Evolutionary conservation across 176 grass and related monocot species (phyloP), one percentile per base, ranked within the genome.

Genomic region (Hsuehochloa calcarea): DNA sequence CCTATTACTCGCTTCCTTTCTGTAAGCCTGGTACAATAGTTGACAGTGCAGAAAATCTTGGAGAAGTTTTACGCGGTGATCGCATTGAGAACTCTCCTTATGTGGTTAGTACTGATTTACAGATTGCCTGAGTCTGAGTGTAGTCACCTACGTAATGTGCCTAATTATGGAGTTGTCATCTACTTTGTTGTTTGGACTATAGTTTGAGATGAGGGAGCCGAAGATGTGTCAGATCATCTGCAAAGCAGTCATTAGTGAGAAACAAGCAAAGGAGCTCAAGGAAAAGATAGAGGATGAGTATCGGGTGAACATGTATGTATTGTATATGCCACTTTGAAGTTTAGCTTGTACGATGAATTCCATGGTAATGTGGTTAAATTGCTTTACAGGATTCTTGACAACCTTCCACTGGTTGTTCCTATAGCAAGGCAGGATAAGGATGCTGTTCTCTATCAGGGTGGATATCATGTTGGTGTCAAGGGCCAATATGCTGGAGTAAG

Each of bases 251-350:
- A 60, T 60, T 60, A 60, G 58, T 9, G 90, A 92, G 60, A 92
- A 92, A 74, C 74, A 86, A 68, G 87, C 90, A 29, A 92, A 92
- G 49, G 90, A 89, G 68, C 83, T 92, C 31, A 92, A 86, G 79
- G 90, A 92, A 82, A 92, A 92, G 87, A 92, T 92, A 83, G 90
- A 92, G 67, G 90, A 92, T 80, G 87, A 89, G 44, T 92, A 92
- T 59, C 87, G 83, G 2, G 90, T 92, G 34, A 92, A 89, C 86
- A 92, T 92, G 90, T 92, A 79, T 25, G 58, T n/a, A 60, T 60
- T 60, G 10, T 25, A 60, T 25, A 26, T 60, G 58, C n/a, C 58
- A 25, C 58, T 12, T 60, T 60, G 9, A 25, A 60, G 10, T 60
- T 25, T 60, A 60, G 10, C 58, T 25, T 60, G n/a, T 60, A 60